A percentile compares a stretch with the other conserved stretches of the same genome.
These are phyloP conservation scores for Cordyceps javanica DNA, from an alignment of 2,329 filamentous ascomycete species.

Conservation along the genomic window DNA sequence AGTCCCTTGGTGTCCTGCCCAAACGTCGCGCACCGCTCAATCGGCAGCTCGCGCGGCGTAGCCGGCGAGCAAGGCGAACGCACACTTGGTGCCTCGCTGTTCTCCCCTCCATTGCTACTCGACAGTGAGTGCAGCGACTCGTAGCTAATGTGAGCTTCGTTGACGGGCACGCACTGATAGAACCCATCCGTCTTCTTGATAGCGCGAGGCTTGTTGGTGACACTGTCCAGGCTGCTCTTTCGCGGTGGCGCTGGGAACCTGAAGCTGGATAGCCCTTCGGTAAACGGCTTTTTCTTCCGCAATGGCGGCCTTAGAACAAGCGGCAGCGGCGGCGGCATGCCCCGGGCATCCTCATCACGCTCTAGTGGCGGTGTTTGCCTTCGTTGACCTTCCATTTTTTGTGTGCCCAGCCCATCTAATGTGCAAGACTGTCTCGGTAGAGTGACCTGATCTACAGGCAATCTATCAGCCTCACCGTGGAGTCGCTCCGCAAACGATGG, in stretches of 20 bases:
- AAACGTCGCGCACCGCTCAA: conserved; percentile 29
- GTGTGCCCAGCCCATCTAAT: conserved; percentile 15
- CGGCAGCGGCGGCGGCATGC: conserved; percentile 47
- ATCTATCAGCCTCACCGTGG: conserved; percentile 38
- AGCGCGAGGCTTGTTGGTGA: conserved; percentile 50
- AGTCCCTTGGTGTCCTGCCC: conserved; percentile 20
- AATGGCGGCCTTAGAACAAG: conserved; percentile 54
- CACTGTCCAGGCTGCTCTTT: conserved; percentile 40
- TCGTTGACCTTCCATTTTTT: conserved; percentile 14
- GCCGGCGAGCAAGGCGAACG: conserved; percentile 45
- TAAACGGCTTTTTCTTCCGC: conserved; percentile 62
- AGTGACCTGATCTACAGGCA: conserved; percentile 24
- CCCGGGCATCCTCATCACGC: not conserved
- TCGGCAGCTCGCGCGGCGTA: conserved; percentile 32
- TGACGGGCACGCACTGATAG: conserved; percentile 48
- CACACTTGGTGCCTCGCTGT: conserved; percentile 27
- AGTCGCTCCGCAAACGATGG: conserved; percentile 53
- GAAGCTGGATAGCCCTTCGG: conserved; percentile 51
- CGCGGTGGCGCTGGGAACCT: conserved; percentile 40
- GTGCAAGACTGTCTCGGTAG: conserved; percentile 20
- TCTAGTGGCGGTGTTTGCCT: not conserved
- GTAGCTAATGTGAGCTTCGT: conserved; percentile 31
- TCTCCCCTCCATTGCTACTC: conserved; percentile 38
- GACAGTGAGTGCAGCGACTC: conserved; percentile 43
- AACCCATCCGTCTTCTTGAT: conserved; percentile 48